Base-by-base conservation (phyloP, 345 rosid species). In the Sisymbrium altissimum region DNA sequence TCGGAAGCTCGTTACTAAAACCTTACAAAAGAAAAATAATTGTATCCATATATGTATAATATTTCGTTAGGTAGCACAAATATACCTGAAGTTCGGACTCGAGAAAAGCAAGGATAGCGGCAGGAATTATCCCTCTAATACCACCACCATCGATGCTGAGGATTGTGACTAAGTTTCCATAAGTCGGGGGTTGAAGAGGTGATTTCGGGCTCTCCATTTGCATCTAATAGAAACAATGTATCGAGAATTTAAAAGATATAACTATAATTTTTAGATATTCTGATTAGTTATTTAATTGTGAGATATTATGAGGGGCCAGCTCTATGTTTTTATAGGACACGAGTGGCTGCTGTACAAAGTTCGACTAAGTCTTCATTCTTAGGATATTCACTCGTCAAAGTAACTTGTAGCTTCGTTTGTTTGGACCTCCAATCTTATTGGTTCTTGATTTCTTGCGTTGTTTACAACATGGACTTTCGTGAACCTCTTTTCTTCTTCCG, bases 71-170 rank as follows among this genome's bases (percentile, higher is more conserved):
- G 23, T 57, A 57, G 62, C 17, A 46, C 12, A 43, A 15, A 49
- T 23, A 29, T 53, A 88, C 95, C 89, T 89, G 93, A 66, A 91
- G 89, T 66, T 89, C 82, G 6, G 91, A 76, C 71, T 91, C 97
- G 7, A 91, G 74, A 55, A 85, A 84, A 48, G 75, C 78, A 12
- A 91, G 91, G 8, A 91, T 85, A 10, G 75, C 77, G 25, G 81
- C 89, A 0, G 96, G 96, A 41, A 91, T 85, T 7, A 91, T 41
- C 40, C 96, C 97, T 81, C 96, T 79, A 11, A 89, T 82, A 7
- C 97, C 97, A 21, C 97, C 96, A 4, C 97, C 97, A 27, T 91
- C 96, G 7, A 89, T 89, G 74, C 91, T 86, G 14, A 89, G 95
- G 57, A 91, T 58, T 11, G 91, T 91, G 32, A 91, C 43, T 25